These are phyloP conservation scores for Panellus pusillus DNA, from an alignment of 768 basidiomycete genomes.

Conservation along the genomic window DNA sequence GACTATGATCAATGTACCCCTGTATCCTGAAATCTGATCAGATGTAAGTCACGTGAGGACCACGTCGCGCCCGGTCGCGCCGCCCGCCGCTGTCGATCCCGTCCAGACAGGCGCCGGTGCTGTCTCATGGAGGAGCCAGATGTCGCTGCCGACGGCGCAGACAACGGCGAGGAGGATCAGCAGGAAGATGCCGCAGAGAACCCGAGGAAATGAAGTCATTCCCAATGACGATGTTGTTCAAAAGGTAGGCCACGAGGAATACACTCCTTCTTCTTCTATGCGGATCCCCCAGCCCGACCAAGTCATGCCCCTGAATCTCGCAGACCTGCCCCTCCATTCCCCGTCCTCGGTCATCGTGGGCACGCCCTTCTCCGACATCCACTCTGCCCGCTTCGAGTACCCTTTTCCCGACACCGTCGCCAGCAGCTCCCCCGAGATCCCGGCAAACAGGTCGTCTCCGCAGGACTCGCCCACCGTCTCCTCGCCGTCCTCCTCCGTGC, in stretches of 20 bases:
- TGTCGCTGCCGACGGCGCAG: background rate
- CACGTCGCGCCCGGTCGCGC: too few relatives aligned
- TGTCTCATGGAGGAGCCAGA: conserved; percentile 4
- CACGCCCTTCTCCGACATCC: conserved; percentile 16
- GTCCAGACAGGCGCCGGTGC: too few relatives aligned
- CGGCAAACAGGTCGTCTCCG: conserved; percentile 1
- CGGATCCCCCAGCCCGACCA: background rate
- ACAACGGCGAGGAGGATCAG: conserved; percentile 1
- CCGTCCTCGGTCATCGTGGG: conserved; percentile 19
- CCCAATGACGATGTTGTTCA: conserved; percentile 2
- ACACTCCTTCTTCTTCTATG: background rate
- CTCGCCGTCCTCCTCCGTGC: conserved; percentile 12
- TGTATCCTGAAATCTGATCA: too few relatives aligned
- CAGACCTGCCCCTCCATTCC: conserved; percentile 16
- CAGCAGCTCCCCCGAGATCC: conserved; percentile 6
- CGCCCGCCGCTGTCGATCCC: too few relatives aligned
- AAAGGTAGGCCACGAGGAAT: conserved; percentile 2
- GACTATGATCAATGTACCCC: too few relatives aligned
- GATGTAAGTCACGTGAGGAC: too few relatives aligned
- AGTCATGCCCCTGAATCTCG: conserved; percentile 15
- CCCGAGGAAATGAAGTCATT: conserved; percentile 15
- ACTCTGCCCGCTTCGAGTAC: conserved; percentile 20
- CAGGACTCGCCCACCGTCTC: conserved; percentile 14
- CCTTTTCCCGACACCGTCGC: conserved; percentile 15
- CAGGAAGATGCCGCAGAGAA: conserved; percentile 8